Conservation (phyloP, 495 filamentous ascomycete species). For the Lepraria neglecta region DNA sequence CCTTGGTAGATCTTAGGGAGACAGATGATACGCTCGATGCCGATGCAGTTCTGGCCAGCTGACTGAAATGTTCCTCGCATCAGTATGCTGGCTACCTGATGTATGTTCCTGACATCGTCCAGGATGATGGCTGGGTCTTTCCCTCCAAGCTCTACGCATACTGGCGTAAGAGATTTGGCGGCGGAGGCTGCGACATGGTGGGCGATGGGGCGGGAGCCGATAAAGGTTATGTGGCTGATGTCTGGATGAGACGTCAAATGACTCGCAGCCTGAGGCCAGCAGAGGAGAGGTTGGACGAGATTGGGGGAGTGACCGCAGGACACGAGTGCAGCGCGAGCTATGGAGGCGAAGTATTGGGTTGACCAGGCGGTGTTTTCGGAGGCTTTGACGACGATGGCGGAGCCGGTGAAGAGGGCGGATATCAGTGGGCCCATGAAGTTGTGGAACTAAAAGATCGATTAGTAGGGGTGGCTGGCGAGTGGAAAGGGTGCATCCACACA, state of each 20-base stretch:
- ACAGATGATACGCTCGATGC: conserved; percentile 87
- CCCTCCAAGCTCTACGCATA: conserved; percentile 85
- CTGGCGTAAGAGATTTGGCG: conserved; percentile 73
- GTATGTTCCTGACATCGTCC: conserved; percentile 65
- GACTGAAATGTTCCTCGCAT: conserved; percentile 92
- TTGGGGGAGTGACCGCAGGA: conserved; percentile 79
- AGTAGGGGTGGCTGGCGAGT: not conserved
- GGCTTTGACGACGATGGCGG: conserved; percentile 83
- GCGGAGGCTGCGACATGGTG: conserved; percentile 82
- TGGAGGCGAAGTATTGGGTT: conserved; percentile 68
- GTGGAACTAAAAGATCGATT: conserved; percentile 60
- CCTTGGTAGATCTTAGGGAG: conserved; percentile 64
- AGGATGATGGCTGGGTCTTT: conserved; percentile 94
- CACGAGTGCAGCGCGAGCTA: conserved; percentile 68
- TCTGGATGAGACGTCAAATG: conserved; percentile 80
- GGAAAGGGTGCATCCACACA: conserved; percentile 23
- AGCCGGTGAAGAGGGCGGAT: conserved; percentile 85
- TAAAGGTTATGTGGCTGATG: conserved; percentile 93
- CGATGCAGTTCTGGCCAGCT: conserved; percentile 97
- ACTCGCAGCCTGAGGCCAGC: conserved; percentile 76
- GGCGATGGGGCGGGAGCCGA: conserved; percentile 81
- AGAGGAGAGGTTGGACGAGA: conserved; percentile 76
- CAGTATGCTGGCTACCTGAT: conserved; percentile 68
- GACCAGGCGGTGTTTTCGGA: conserved; percentile 94
- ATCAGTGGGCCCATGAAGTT: conserved; percentile 91